Conservation (phyloP, 1,284 basidiomycete species). For the Moesziomyces antarcticus region DNA sequence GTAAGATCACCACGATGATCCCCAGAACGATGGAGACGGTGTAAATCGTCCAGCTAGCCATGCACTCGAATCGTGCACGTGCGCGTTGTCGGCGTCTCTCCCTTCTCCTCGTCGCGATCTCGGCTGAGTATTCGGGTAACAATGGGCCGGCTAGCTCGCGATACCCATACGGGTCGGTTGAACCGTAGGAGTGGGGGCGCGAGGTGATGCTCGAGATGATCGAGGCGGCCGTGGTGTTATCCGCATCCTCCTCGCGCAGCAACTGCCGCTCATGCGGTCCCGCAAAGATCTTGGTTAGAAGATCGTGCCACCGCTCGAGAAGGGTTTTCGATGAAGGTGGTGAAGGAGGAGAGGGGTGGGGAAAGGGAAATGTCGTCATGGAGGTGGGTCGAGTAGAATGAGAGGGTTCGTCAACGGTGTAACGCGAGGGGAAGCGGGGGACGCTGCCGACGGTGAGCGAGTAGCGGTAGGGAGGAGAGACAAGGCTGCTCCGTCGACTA, state of each 20-base stretch:
- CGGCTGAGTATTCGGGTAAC: slow-evolving; percentile 34
- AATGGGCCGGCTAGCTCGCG: slow-evolving; percentile 43
- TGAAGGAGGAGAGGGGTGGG: slow-evolving; percentile 26
- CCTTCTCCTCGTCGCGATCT: slow-evolving; percentile 28
- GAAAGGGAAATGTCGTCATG: slow-evolving; percentile 52
- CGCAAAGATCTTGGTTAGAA: slow-evolving; percentile 33
- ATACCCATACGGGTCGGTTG: slow-evolving; percentile 50
- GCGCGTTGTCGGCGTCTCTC: slow-evolving; percentile 33
- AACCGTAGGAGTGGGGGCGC: slow-evolving; percentile 12
- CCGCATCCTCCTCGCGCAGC: slow-evolving; percentile 29
- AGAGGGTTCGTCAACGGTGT: no score
- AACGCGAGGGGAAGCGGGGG: slow-evolving; percentile 14
- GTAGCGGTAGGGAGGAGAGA: slow-evolving; percentile 24
- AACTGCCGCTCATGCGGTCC: slow-evolving; percentile 40
- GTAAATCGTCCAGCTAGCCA: slow-evolving; percentile 51
- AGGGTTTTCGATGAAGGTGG: no score
- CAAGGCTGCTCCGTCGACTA: slow-evolving; percentile 24
- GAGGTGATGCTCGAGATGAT: slow-evolving; percentile 28
- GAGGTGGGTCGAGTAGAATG: no score
- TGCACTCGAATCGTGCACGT: slow-evolving; percentile 42
- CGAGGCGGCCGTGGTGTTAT: slow-evolving; percentile 30
- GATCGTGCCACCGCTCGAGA: slow-evolving; percentile 14
- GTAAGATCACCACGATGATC: slow-evolving; percentile 20
- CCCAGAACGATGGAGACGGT: slow-evolving; percentile 33
- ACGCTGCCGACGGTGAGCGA: slow-evolving; percentile 25